Conservation (phyloP, 2,329 filamentous ascomycete genomes). For the Boeremia exigua region DNA sequence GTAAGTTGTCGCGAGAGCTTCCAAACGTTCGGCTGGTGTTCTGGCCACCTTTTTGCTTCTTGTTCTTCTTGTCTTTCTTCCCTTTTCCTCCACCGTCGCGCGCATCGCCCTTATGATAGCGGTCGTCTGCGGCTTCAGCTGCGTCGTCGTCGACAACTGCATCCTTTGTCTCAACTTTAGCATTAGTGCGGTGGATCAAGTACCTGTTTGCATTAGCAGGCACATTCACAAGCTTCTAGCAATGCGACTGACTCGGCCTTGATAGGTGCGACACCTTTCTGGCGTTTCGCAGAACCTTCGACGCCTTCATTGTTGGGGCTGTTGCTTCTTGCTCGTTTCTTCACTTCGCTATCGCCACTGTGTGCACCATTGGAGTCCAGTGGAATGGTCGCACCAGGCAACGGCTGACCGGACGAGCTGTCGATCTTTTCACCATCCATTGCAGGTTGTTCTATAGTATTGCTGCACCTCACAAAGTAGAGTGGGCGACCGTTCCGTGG, state of each 20-base stretch:
- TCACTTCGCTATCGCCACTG: constrained; percentile 35
- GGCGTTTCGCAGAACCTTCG: constrained; percentile 37
- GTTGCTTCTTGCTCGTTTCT: constrained; percentile 39
- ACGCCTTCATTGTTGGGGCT: constrained; percentile 43
- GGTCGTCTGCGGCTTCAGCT: constrained; percentile 61
- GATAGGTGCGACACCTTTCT: constrained; percentile 69
- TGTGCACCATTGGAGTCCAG: constrained; percentile 24
- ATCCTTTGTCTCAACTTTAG: constrained; percentile 30
- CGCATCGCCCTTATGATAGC: constrained; percentile 50
- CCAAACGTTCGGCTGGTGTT: constrained; percentile 86
- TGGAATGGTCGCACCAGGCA: constrained; percentile 20
- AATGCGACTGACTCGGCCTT: constrained; percentile 68
- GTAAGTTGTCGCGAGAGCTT: constrained; percentile 75
- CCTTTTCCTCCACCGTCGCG: constrained; percentile 49
- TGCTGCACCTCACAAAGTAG: constrained; percentile 6
- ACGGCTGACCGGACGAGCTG: constrained; percentile 14
- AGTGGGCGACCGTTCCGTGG: constrained; percentile 3
- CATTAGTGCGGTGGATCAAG: constrained; percentile 38
- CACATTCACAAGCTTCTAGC: not conserved
- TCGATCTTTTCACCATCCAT: constrained; percentile 24
- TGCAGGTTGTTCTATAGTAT: constrained; percentile 5
- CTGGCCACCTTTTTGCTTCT: constrained; percentile 74
- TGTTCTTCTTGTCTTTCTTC: constrained; percentile 56
- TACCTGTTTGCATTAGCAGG: constrained; percentile 33
- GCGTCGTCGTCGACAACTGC: constrained; percentile 60